Percentiles rank a stretch among this genome's conserved stretches.
phyloP scores from a whole-genome alignment of 176 grass and related monocot genomes.

The Cymbopogon citratus region DNA sequence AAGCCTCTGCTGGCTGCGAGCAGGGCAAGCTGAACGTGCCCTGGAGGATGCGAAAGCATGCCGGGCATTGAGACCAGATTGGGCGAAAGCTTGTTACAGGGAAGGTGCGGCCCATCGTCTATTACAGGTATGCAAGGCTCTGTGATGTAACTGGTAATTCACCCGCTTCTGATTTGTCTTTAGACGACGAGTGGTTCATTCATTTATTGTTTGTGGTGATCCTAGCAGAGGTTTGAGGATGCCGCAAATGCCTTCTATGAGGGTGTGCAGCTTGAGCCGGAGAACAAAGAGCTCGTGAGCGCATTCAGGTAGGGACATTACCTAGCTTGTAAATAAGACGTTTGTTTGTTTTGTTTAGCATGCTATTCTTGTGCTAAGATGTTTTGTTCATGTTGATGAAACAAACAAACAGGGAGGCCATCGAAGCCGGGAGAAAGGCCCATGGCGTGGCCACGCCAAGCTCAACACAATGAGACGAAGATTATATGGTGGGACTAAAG shows the following conservation, averaged over 20 bases:
- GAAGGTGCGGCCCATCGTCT: constrained; percentile 70
- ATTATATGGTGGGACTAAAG: neutral
- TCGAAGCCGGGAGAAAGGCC: constrained; percentile 60
- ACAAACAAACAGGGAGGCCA: constrained; percentile 55
- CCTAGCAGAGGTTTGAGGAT: constrained; percentile 65
- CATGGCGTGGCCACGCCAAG: constrained; percentile 44
- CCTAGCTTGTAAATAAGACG: neutral
- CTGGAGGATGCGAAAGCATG: constrained; percentile 72
- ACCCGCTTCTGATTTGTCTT: neutral
- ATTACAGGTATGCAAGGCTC: constrained; percentile 48
- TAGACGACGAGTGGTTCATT: neutral
- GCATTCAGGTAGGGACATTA: constrained; percentile 58
- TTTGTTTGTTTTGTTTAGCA: neutral
- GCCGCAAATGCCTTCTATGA: constrained; percentile 88
- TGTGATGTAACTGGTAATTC: neutral
- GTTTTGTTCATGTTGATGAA: neutral
- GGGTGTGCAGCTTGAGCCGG: constrained; percentile 69
- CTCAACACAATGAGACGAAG: neutral
- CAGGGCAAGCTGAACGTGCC: constrained; percentile 66
- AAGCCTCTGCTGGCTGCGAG: constrained; percentile 82
- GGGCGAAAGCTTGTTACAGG: constrained; percentile 89
- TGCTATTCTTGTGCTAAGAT: neutral
- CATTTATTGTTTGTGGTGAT: neutral
- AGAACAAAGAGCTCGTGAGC: constrained; percentile 79
- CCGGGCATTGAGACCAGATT: constrained; percentile 62